Base-by-base conservation (phyloP, 139 green algal species). In the Penium margaritaceum region DNA sequence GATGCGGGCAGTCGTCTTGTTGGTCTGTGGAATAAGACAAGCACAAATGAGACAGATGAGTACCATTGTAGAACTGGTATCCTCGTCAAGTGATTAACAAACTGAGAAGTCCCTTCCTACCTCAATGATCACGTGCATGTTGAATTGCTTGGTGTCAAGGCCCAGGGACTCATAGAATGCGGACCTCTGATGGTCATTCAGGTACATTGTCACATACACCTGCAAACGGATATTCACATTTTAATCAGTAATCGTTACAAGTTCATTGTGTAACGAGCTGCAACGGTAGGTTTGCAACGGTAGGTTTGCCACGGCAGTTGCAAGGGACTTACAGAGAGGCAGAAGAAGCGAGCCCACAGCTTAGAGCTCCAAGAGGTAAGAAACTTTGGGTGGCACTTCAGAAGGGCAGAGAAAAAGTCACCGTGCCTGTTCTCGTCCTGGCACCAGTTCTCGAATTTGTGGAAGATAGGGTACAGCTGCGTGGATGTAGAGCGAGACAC, bases 401-500 rank as follows among this genome's bases (percentile, higher is more conserved):
- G 85, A 43, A 92, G 63, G 21, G 92, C 91, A 21, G 89, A 84
- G 77, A 96, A 90, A 85, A 97, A 96, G 78, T 97, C 92, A 37
- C 91, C 91, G 72, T 87, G 83, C 30, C 83, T 47, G 76, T 80
- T 83, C 74, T 88, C 83, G 36, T 88, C 87, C 85, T 98, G 92
- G 87, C 92, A 99, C 94, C 94, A 99, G 91, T 99, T 99, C 91
- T 98, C 93, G 83, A 99, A 99, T 85, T 99, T 97, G 84, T 96
- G 88, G 75, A 99, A 99, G 66, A 99, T 87, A 5, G 94, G 94
- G 87, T 98, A 99, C 67, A 97, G 82, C 91, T 97, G 67, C n/a
- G n/a, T n/a, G n/a, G n/a, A n/a, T n/a, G n/a, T n/a, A n/a, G n/a
- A n/a, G n/a, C n/a, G n/a, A n/a, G n/a, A n/a, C n/a, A n/a, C n/a